Evolutionary conservation across 225 moss, liverwort and hornwort species (phyloP), one percentile per base, ranked within the genome.

Genomic region (Sphagnum contortum): DNA sequence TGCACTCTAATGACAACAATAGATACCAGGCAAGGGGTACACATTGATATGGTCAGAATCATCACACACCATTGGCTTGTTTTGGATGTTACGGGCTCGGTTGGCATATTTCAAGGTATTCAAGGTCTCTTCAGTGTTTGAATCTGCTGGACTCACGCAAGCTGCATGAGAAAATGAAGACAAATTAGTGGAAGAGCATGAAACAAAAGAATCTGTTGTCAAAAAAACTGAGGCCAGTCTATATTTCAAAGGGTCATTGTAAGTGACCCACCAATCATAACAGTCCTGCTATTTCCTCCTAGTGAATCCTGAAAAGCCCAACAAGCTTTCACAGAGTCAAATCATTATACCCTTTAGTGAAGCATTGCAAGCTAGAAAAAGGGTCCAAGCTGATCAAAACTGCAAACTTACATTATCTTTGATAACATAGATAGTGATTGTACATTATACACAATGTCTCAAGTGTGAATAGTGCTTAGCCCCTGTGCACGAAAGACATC

Each of bases 111-210:
- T 95, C 56, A 95, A 77, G 14, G 95, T 95, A 66, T 95, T 95
- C 51, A 83, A 67, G 3, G 95, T 92, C 69, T 95, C 95, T 69
- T 95, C 95, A 4, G 85, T 84, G 70, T 95, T 95, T 12, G 92
- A 88, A 77, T 95, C 95, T 50, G 92, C 95, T 71, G 95, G 95
- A 79, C 95, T 92, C 6, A 95, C 95, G 68, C 95, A 95, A 63
- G 95, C 95, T 95, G 92, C 79, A 76, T 61, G 60, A 50, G 48
- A 54, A 44, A 47, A 55, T 66, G 52, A 5, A 7, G 6, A 44
- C 44, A 56, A 62, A 10, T 45, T 5, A 5, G 11, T 10, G 5
- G 10, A 53, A 10, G 53, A 53, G 10, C 44, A 58, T 6, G 44
- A 4, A 13, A 58, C 12, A 4, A 7, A 13, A 8, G 3, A 55